Conservation (phyloP, 768 basidiomycete species). For the Russula compacta region DNA sequence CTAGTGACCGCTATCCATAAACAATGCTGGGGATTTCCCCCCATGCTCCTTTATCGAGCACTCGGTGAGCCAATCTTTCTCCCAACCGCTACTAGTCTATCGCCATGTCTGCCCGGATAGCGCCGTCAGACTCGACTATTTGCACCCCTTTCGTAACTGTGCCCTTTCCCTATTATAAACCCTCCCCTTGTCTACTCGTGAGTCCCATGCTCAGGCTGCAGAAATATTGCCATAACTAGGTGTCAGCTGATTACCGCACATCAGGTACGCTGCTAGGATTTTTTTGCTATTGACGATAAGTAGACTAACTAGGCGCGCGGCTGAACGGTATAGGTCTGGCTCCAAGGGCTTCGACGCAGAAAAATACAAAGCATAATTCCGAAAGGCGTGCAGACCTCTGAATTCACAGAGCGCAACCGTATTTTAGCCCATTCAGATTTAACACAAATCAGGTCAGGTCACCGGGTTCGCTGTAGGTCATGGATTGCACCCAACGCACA, state of each 20-base stretch:
- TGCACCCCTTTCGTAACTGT: not conserved
- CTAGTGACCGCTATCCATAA: not conserved
- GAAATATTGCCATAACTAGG: not conserved
- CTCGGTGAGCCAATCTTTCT: not conserved
- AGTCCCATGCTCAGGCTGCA: not conserved
- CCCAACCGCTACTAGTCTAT: not conserved
- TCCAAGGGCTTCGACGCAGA: not conserved
- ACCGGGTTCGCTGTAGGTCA: not conserved
- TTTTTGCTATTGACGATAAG: not conserved
- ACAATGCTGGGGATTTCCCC: too few species aligned
- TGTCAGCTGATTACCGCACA: not conserved
- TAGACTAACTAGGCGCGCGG: not conserved
- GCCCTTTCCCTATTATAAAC: not conserved
- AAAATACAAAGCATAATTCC: not conserved
- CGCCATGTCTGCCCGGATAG: not conserved
- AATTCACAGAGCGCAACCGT: not conserved
- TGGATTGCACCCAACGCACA: not conserved
- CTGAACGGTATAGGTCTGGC: not conserved
- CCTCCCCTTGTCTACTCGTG: not conserved
- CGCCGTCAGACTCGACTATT: not conserved
- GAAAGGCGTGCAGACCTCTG: not conserved
- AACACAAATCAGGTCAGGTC: not conserved
- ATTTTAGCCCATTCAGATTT: not conserved
- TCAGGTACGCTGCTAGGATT: not conserved
- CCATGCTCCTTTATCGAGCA: not conserved